Evolutionary conservation across 805 yeast genomes (phyloP), one percentile per base, ranked within the genome.

Genomic region (Kazachstania psychrophila): DNA sequence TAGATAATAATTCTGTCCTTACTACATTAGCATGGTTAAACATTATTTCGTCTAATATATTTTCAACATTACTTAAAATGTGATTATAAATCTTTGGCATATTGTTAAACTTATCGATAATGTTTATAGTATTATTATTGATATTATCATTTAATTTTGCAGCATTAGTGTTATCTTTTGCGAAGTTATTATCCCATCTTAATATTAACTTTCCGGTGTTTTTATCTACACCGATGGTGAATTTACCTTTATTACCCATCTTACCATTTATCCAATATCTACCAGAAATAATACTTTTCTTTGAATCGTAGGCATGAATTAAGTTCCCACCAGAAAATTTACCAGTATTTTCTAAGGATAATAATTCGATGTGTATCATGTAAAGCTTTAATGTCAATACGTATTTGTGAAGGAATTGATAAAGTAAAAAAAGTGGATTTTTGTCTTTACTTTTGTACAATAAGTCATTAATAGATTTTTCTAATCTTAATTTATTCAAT

Each of bases 1-100:
- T 53, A 8, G 56, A 46, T 23, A 56, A 35, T 13, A 60, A 39
- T 22, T 54, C 56, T 6, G 55, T 44, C 38, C 56, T 52, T 15
- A 60, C 52, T 10, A 60, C 42, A 36, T 54, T 57, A 2, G 61
- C 44, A 39, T 60, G 64, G 30, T 58, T 58, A 36, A 54, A 58
- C 50, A 56, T 58, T 15, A 56, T 58, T 33, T 58, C 61, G 34
- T 57, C 57, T 8, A 60, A 35, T n/a, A 56, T 51, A 25, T 47
- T 45, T 34, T 55, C 61, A 23, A 58, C 36, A 40, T 58, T 57
- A 17, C 43, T 45, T 28, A 54, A 34, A 20, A 54, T 43, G 34
- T 49, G 46, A 12, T 42, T 39, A 37, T 58, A 51, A 17, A 45
- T 41, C n/a, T 45, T 40, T 7, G 52, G 50, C 33, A 54, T 47